A percentile compares a stretch with the other conserved stretches of the same genome.
Conservation (phyloP, 345 rosid genomes). For the Cardamine occulta region DNA sequence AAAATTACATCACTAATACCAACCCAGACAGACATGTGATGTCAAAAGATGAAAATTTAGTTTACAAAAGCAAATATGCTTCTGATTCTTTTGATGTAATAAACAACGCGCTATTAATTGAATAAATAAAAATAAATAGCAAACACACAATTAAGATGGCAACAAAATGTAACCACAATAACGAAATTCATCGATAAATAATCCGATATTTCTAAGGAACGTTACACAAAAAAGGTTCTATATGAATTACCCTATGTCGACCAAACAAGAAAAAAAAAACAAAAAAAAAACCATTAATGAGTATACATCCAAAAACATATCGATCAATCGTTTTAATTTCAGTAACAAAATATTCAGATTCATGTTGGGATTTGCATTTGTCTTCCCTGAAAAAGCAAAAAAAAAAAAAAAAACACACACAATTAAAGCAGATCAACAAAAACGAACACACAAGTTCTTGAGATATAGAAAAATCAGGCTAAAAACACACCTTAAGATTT, state of each 20-base stretch:
- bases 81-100: slow-evolving; percentile 9
- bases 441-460: slow-evolving; percentile 9
- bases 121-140: neutral
- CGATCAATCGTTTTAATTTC: slow-evolving; percentile 24
- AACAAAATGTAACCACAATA: neutral
- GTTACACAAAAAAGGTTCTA: slow-evolving; percentile 31
- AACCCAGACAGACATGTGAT: too few species aligned
- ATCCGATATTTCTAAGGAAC: neutral
- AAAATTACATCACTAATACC: too few species aligned
- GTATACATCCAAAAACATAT: slow-evolving; percentile 39
- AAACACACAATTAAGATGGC: neutral
- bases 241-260: slow-evolving; percentile 27
- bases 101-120: neutral
- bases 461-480: slow-evolving; percentile 9
- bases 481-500: slow-evolving; percentile 26
- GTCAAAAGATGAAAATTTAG: too few species aligned
- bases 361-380: slow-evolving; percentile 37
- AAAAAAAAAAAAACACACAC: too few species aligned
- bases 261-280: slow-evolving; percentile 24
- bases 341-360: slow-evolving; percentile 25
- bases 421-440: neutral
- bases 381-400: slow-evolving; percentile 23
- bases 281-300: slow-evolving; percentile 21
- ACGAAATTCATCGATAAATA: slow-evolving; percentile 5
- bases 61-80: neutral